Conservation (phyloP, 257 asterid genomes). For the Echium plantagineum region DNA sequence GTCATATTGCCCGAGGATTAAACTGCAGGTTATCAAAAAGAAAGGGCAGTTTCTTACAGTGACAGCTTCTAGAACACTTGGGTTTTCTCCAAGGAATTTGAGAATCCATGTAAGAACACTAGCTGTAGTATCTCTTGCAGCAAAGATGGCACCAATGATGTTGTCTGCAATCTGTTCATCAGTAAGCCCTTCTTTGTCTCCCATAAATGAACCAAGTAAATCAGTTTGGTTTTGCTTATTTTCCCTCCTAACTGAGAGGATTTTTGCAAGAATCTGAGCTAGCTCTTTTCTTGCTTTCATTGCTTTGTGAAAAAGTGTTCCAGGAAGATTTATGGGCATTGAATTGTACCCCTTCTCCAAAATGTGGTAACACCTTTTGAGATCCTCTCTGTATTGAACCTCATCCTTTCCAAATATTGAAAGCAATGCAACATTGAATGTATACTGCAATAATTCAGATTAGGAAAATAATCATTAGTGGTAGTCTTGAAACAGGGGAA, state of each 20-base stretch:
- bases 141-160: constrained; percentile 31
- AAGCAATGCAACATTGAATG: constrained; percentile 34
- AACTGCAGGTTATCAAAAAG: too few species aligned
- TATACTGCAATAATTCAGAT: constrained; percentile 19
- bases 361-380: constrained; percentile 28
- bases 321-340: constrained; percentile 32
- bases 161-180: constrained; percentile 35
- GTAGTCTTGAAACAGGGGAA: constrained; percentile 4
- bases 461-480: background rate
- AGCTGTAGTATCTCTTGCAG: constrained; percentile 37
- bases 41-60: constrained; percentile 19
- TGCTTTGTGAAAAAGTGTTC: constrained; percentile 32
- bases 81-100: constrained; percentile 31
- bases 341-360: constrained; percentile 37
- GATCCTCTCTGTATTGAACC: constrained; percentile 21
- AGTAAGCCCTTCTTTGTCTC: constrained; percentile 24
- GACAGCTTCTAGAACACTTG: constrained; percentile 27
- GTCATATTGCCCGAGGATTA: too few species aligned
- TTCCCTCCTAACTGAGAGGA: constrained; percentile 21
- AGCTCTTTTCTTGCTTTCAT: constrained; percentile 36
- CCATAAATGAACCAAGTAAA: constrained; percentile 30
- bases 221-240: constrained; percentile 16
- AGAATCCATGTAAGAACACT: constrained; percentile 37
- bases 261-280: constrained; percentile 24
- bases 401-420: constrained; percentile 30